Evolutionary conservation across 495 filamentous ascomycete genomes (phyloP).

Genomic region (Niebla homalea): DNA sequence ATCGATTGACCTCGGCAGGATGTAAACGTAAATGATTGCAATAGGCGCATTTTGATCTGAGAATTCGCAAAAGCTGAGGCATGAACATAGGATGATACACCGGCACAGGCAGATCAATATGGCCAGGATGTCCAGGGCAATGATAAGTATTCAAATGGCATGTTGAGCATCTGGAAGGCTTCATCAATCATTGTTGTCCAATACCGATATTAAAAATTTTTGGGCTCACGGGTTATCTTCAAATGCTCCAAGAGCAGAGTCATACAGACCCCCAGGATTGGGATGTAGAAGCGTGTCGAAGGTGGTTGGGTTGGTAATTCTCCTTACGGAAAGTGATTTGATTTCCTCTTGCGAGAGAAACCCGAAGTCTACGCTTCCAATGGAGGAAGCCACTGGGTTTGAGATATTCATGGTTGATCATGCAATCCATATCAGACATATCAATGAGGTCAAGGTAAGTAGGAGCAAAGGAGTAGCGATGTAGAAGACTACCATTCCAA

Average conservation of each 20-base stretch:
- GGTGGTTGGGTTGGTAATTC: constrained; percentile 76
- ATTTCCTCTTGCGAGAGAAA: constrained; percentile 73
- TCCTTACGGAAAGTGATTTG: constrained; percentile 76
- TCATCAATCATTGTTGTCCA: background rate
- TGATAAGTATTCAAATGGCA: constrained; percentile 63
- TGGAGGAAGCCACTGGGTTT: constrained; percentile 70
- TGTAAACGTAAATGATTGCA: constrained; percentile 72
- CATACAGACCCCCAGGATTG: constrained; percentile 79
- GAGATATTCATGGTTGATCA: constrained; percentile 58
- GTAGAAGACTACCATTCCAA: too few species aligned
- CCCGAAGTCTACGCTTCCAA: constrained; percentile 80
- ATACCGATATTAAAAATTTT: background rate
- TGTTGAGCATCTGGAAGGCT: constrained; percentile 60
- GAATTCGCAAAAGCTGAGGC: constrained; percentile 70
- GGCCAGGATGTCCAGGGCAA: constrained; percentile 87
- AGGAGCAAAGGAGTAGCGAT: background rate
- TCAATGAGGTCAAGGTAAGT: background rate
- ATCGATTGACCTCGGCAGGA: constrained; percentile 57
- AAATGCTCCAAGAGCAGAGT: constrained; percentile 85
- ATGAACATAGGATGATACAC: constrained; percentile 92
- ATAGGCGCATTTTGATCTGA: constrained; percentile 78
- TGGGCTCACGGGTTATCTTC: constrained; percentile 58
- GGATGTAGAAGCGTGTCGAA: constrained; percentile 81
- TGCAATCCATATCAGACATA: constrained; percentile 12
- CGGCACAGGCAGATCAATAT: constrained; percentile 85